Conservation (phyloP, 2,329 filamentous ascomycete species). For the Xylaria digitata region DNA sequence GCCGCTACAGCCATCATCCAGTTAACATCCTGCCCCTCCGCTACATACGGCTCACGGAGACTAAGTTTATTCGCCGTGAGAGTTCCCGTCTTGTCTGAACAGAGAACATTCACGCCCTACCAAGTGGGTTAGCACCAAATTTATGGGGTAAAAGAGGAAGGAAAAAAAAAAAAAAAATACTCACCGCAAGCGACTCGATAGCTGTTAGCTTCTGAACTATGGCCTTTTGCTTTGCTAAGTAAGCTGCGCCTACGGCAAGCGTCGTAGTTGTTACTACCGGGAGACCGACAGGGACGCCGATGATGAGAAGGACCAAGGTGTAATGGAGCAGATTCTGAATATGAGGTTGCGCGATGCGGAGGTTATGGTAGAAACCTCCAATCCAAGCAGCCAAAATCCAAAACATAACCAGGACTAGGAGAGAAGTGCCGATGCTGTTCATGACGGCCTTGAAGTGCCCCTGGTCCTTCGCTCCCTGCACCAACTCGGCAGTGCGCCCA, state of each 20-base stretch:
- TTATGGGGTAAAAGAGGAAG: not conserved
- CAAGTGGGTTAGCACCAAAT: conserved; percentile 23
- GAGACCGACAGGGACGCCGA: conserved; percentile 83
- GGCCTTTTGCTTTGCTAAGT: conserved; percentile 80
- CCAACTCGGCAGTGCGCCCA: conserved; percentile 78
- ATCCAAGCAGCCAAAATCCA: conserved; percentile 82
- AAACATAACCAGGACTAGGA: conserved; percentile 81
- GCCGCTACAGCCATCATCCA: conserved; percentile 88
- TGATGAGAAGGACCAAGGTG: conserved; percentile 77
- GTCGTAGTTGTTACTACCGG: conserved; percentile 83
- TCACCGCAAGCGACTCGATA: conserved; percentile 75
- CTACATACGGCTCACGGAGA: conserved; percentile 80
- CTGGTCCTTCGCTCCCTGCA: conserved; percentile 79
- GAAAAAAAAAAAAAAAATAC: conserved; percentile 22
- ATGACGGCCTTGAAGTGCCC: conserved; percentile 87
- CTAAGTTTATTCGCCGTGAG: conserved; percentile 80
- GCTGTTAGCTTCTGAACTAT: conserved; percentile 84
- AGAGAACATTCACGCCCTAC: conserved; percentile 77
- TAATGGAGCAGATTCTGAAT: conserved; percentile 73
- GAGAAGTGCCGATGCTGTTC: conserved; percentile 80
- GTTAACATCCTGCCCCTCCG: conserved; percentile 81
- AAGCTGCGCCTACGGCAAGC: conserved; percentile 80
- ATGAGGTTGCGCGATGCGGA: conserved; percentile 70
- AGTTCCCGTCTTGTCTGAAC: conserved; percentile 85
- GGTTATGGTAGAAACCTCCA: conserved; percentile 80